Evolutionary conservation across 2,329 filamentous ascomycete genomes (phyloP), one percentile per base, ranked within the genome.

Genomic region (Thelonectria olida): DNA sequence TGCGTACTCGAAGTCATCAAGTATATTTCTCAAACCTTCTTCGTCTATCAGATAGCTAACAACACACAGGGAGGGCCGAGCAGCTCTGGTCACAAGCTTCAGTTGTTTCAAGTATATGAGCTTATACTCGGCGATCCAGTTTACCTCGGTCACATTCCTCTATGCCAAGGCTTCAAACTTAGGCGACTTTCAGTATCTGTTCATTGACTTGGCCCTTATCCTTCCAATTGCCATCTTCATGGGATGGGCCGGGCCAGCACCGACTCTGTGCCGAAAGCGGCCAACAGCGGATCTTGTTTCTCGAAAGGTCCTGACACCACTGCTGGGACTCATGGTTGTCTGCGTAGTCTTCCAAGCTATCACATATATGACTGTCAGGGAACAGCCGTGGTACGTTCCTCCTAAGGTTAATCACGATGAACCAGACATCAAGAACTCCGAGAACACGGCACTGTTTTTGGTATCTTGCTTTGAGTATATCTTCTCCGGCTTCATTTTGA

Each of bases 101-200:
- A 96, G 92, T 80, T 99, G 96, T 81, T 99, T 99, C 85, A 99
- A 98, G 81, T 99, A 97, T 79, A 99, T 99, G 96, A 96, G 92
- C 71, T 80, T 99, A 67, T 99, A 99, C 81, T 98, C 94, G 2
- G 95, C 96, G n/a, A 99, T 99, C 67, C 96, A 99, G 77, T 99
- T 99, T 81, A 97, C 93, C 7, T 93, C 92, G 1, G 96, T 99
- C 73, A 97, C 92, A 84, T 97, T 99, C 75, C 85, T 99, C 15
- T 99, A 99, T 77, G 92, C 93, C 7, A 93, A 90, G 7, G 96
- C 92, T 10, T 97, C 92, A 8, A 99, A 99, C 74, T 82, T 99
- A 6, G 96, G 96, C 50, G 96, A 99, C 76, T 98, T 99, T 74
- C 96, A 98, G 78, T 99, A 97, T 75, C 84, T 99, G 4, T 98